Percentiles rank a stretch among this genome's conserved stretches.
These are phyloP conservation scores for Leucosporidium yakuticum DNA, from an alignment of 768 basidiomycete genomes.

Conservation along the genomic window DNA sequence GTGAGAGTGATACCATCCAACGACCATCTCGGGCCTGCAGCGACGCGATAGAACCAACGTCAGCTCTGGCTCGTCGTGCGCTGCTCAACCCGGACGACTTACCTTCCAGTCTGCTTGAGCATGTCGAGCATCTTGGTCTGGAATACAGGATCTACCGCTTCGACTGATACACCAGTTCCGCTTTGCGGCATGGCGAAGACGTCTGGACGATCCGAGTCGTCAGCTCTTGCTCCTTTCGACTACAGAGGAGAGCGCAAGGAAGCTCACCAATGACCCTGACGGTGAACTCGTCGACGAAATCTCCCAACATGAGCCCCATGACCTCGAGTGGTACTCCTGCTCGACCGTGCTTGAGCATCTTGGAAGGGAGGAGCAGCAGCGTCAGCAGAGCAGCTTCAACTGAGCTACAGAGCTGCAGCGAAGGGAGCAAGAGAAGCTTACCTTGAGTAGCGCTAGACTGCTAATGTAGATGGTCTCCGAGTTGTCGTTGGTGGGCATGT, in stretches of 20 bases:
- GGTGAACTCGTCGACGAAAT: conserved; percentile 94
- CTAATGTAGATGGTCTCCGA: conserved; percentile 78
- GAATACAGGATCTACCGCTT: conserved; percentile 92
- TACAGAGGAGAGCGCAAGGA: not conserved
- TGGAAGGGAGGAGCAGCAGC: conserved; percentile 11
- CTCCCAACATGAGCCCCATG: conserved; percentile 96
- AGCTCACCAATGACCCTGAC: conserved; percentile 38
- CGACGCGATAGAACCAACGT: conserved; percentile 5
- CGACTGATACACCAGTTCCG: conserved; percentile 93
- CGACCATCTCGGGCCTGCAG: conserved; percentile 86
- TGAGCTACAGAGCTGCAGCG: not conserved
- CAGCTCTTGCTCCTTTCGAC: not conserved
- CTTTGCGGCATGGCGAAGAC: conserved; percentile 99
- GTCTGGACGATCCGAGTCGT: conserved; percentile 59
- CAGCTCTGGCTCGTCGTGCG: conserved; percentile 7
- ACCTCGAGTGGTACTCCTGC: conserved; percentile 99
- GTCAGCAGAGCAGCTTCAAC: not conserved
- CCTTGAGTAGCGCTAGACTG: conserved; percentile 93
- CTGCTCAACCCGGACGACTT: conserved; percentile 38
- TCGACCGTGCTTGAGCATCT: conserved; percentile 99
- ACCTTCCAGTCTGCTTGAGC: conserved; percentile 98
- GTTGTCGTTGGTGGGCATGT: conserved; percentile 38
- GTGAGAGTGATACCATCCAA: conserved; percentile 99
- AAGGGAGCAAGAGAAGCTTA: conserved; percentile 41
- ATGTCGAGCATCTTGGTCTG: conserved; percentile 98